phyloP scores from a whole-genome alignment of 73 alveolate species.

The Diophrys sp. region DNA sequence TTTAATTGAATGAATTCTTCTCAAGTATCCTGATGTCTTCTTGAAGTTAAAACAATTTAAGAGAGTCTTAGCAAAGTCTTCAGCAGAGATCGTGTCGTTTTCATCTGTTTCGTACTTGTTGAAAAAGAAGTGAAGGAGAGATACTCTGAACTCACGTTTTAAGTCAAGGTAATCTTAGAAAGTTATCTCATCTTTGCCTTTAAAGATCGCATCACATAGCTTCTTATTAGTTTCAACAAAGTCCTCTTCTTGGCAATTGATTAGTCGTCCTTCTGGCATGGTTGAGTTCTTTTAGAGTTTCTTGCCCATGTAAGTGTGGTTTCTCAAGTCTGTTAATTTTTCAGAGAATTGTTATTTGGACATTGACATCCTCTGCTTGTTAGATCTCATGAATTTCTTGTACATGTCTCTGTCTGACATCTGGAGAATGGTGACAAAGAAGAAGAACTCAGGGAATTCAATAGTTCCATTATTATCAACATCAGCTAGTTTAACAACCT shows the following conservation, averaged over 20 bases:
- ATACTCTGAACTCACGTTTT: slow-evolving; percentile 23
- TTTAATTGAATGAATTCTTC: slow-evolving; percentile 36
- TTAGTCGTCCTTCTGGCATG: slow-evolving; percentile 59
- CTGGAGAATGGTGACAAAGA: slow-evolving; percentile 65
- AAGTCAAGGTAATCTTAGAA: slow-evolving; percentile 32
- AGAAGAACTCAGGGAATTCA: slow-evolving; percentile 70
- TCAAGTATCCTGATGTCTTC: slow-evolving; percentile 29
- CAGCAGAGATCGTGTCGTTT: slow-evolving; percentile 49
- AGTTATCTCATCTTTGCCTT: slow-evolving; percentile 31
- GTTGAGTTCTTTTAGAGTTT: slow-evolving; percentile 33
- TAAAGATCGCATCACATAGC: slow-evolving; percentile 21
- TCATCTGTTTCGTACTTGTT: slow-evolving; percentile 59
- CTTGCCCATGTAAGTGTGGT: slow-evolving; percentile 39
- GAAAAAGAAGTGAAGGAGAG: slow-evolving; percentile 61
- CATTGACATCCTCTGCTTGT: slow-evolving; percentile 23
- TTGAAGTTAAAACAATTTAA: slow-evolving; percentile 47
- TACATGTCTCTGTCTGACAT: slow-evolving; percentile 40
- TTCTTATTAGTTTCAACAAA: slow-evolving; percentile 33
- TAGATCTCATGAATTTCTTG: slow-evolving; percentile 27
- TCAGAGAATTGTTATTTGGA: slow-evolving; percentile 23
- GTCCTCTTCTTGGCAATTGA: slow-evolving; percentile 51
- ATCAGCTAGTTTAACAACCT: slow-evolving; percentile 47
- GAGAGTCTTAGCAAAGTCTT: slow-evolving; percentile 69
- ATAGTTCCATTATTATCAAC: slow-evolving; percentile 57
- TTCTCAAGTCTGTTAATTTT: slow-evolving; percentile 45